Base-by-base conservation (phyloP, 2,329 filamentous ascomycete genomes). In the Colletotrichum ledebouriae region DNA sequence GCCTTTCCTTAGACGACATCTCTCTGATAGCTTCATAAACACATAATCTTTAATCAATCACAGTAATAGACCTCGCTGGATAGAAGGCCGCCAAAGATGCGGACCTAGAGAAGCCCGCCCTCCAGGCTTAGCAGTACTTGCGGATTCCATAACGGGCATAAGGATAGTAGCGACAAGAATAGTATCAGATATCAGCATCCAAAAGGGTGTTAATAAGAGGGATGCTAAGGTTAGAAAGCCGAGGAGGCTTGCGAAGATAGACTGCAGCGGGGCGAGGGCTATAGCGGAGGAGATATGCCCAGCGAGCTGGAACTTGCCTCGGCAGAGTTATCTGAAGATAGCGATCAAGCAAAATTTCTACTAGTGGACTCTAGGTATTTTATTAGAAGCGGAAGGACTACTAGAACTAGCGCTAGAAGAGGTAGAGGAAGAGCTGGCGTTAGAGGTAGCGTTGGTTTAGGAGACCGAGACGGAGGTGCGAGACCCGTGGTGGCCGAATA, bases 211-310 rank as follows among this genome's bases (percentile, higher is more conserved):
- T 3, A n/a, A 46, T 13, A 20, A 47, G 11, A 47, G 17, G 44
- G 20, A 25, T 7, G n/a, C 20, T 3, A 17, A n/a, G 20, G 22
- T 47, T 17, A 47, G 20, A 17, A 25, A 22, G n/a, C 20, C 4
- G 44, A 47, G 44, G 20, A 47, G 20, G 20, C 44, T 47, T 47
- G 44, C 44, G 44, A 20, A 20, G 44, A 47, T 47, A 11, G 44
- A 20, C 11, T n/a, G 10, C 12, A 17, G 11, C 44, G 3, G n/a
- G 10, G 44, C 20, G 20, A 17, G 22, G 11, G 34, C 6, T 37
- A 11, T 11, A 11, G 22, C 12, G 44, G 44, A 47, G n/a, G 44
- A 47, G 17, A 47, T 6, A 11, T 47, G n/a, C 6, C 44, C n/a
- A 17, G 44, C 44, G 44, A 47, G 44, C 12, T 47, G n/a, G 44